Base-by-base conservation (phyloP, 345 rosid genomes). In the Lepidium sativum region DNA sequence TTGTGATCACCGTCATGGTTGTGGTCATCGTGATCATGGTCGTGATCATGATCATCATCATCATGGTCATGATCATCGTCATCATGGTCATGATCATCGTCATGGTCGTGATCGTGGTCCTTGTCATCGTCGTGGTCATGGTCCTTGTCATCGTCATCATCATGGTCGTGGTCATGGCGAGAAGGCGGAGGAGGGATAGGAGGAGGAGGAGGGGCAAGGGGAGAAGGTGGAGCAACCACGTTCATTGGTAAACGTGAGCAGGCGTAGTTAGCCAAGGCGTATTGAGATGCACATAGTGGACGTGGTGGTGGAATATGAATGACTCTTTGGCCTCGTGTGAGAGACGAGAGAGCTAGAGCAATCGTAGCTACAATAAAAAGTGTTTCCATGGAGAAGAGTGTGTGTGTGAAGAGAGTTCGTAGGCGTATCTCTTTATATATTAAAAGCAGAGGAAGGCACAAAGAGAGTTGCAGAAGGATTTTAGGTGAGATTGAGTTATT, bases 281-380 rank as follows among this genome's bases (percentile, higher is more conserved):
- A 76, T 69, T 89, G 98, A 72, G 89, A 76, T 39, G 78, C 59
- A 33, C 97, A 92, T 15, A 89, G 81, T 4, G 91, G 91, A 21
- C 58, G 82, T 1, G 74, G 82, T 25, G 75, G 54, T 25, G 77
- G 77, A 25, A 72, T 72, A 23, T 59, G 68, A 0, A 72, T 45
- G 18, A 58, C 54, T 44, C 56, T 60, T n/a, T 66, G 77, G 68
- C 77, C 71, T 34, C 31, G 29, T 5, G 72, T 52, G 50, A 66
- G 14, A 29, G 55, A 58, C 6, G 56, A 51, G 37, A 60, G 8
- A 17, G 38, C n/a, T 8, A 66, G 55, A 11, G 39, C 16, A 6
- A 65, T 37, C 43, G 54, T 27, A 37, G 57, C 50, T 72, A 48
- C 51, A 45, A 66, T 17, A 17, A 59, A 58, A 51, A 52, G 56